Percentiles rank a stretch among this genome's conserved stretches.
These are phyloP conservation scores for Termitomyces eurrhizus DNA, from an alignment of 768 basidiomycete genomes.

Conservation along the genomic window DNA sequence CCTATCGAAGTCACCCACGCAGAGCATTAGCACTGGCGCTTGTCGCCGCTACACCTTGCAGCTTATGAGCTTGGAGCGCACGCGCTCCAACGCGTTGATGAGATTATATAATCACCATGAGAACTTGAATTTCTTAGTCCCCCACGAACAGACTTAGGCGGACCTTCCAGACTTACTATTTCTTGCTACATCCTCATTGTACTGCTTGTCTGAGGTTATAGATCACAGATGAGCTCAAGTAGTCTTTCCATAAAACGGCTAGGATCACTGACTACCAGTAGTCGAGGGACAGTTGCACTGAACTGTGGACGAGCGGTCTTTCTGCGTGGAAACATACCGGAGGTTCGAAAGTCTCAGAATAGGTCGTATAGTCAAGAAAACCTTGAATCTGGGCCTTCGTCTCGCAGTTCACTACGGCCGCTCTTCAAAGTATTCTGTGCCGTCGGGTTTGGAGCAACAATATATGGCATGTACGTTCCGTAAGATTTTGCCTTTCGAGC, in stretches of 20 bases:
- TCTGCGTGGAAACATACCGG: neutral
- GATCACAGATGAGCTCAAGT: neutral
- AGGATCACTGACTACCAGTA: neutral
- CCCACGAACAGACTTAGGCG: too few relatives aligned
- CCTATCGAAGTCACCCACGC: too few relatives aligned
- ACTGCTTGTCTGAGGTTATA: neutral
- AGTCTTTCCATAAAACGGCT: neutral
- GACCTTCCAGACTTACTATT: neutral
- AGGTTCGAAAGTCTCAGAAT: neutral
- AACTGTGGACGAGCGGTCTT: neutral
- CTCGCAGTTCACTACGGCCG: slow-evolving; percentile 32
- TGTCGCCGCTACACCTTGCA: too few relatives aligned
- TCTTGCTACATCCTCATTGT: neutral
- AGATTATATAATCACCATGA: neutral
- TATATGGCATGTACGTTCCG: slow-evolving; percentile 31
- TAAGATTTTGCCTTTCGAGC: slow-evolving; percentile 4
- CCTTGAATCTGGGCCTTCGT: neutral
- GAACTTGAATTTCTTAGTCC: neutral
- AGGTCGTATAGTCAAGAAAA: slow-evolving; percentile 1
- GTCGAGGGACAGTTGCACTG: neutral
- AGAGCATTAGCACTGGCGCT: too few relatives aligned
- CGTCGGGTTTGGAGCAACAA: slow-evolving; percentile 26
- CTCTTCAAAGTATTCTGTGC: slow-evolving; percentile 25
- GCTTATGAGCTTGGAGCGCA: too few relatives aligned
- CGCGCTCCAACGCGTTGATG: neutral